Evolutionary conservation across 768 basidiomycete genomes (phyloP).

Genomic region (Punctularia strigosozonata): DNA sequence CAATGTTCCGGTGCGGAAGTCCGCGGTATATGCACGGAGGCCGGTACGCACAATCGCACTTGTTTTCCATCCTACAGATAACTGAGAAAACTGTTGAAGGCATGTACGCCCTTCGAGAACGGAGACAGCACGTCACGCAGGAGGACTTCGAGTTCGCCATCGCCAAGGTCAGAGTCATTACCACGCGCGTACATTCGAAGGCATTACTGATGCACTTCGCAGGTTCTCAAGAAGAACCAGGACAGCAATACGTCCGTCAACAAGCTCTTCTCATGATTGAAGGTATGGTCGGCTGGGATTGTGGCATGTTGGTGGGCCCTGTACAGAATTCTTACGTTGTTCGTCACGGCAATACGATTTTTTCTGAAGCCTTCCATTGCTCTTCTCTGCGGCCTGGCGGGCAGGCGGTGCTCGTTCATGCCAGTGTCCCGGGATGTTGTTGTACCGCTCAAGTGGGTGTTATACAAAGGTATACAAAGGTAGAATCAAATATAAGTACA

Average conservation of each 20-base stretch:
- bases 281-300: no score
- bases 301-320: no score
- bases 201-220: not conserved
- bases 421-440: no score
- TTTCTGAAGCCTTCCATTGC: no score
- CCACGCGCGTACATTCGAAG: not conserved
- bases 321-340: no score
- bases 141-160: slow-evolving; percentile 99
- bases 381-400: no score
- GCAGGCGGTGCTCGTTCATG: no score
- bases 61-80: not conserved
- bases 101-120: slow-evolving; percentile 94
- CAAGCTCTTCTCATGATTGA: slow-evolving; percentile 86
- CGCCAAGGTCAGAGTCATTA: slow-evolving; percentile 54
- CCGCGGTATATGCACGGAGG: slow-evolving; percentile 93
- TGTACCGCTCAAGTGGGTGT: no score
- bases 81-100: slow-evolving; percentile 27
- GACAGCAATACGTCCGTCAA: slow-evolving; percentile 90
- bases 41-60: slow-evolving; percentile 40
- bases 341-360: no score
- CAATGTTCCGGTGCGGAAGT: slow-evolving; percentile 98
- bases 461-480: no score
- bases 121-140: slow-evolving; percentile 94
- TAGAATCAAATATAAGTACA: no score
- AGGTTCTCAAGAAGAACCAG: slow-evolving; percentile 93